Conservation (phyloP, 331 rosid species). For the Quercus phellos region DNA sequence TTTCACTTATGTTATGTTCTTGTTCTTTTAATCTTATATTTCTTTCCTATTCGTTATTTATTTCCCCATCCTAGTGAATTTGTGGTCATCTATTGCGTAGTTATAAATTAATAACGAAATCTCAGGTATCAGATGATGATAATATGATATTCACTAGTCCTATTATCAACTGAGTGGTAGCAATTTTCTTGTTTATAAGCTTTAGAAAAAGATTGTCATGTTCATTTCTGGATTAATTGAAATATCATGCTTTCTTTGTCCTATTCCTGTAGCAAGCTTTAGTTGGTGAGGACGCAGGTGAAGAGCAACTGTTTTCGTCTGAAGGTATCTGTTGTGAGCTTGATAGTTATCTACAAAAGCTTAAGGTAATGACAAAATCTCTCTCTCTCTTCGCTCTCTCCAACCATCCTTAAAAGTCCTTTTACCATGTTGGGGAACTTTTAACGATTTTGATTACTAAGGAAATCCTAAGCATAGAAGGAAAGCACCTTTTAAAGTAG, state of each 20-base stretch:
- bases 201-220: neutral
- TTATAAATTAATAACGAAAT: neutral
- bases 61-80: neutral
- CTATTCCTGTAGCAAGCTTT: conserved; percentile 72
- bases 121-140: neutral
- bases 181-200: neutral
- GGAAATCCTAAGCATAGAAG: neutral
- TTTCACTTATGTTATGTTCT: neutral
- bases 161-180: neutral
- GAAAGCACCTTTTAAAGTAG: neutral
- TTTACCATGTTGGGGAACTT: neutral
- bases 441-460: neutral
- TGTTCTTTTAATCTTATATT: neutral
- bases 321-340: conserved; percentile 46
- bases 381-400: neutral
- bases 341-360: conserved; percentile 47
- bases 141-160: neutral
- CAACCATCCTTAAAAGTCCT: neutral
- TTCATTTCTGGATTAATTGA: neutral
- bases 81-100: neutral
- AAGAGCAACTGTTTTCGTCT: conserved; percentile 76
- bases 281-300: conserved; percentile 78
- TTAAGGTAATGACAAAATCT: conserved; percentile 30
- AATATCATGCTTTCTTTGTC: conserved; percentile 6
- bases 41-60: neutral